Evolutionary conservation across 805 yeast species (phyloP).

Genomic region (Saccharomycopsis microspora): DNA sequence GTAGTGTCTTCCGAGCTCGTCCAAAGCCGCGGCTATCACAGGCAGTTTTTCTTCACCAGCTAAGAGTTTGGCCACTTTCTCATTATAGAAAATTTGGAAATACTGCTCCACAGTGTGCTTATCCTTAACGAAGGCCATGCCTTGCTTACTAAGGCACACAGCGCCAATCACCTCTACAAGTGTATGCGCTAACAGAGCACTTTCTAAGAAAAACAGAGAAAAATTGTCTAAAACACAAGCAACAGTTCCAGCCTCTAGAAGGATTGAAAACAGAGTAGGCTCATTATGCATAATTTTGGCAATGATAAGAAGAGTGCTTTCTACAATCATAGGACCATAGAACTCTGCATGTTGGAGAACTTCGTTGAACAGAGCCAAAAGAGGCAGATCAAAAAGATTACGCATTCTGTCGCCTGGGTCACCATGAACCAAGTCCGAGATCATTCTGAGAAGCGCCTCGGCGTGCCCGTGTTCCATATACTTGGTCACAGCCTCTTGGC

Average conservation of each 20-base stretch:
- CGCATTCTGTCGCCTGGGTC: slow-evolving; percentile 79
- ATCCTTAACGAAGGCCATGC: slow-evolving; percentile 43
- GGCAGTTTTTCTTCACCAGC: slow-evolving; percentile 41
- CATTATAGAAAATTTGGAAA: slow-evolving; percentile 39
- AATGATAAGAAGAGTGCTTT: slow-evolving; percentile 51
- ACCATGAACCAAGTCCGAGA: slow-evolving; percentile 46
- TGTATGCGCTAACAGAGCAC: slow-evolving; percentile 45
- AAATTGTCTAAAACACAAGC: slow-evolving; percentile 52
- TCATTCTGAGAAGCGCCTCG: slow-evolving; percentile 51
- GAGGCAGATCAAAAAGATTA: slow-evolving; percentile 74
- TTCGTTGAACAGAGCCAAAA: slow-evolving; percentile 48
- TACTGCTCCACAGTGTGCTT: slow-evolving; percentile 29
- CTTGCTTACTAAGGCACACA: slow-evolving; percentile 64
- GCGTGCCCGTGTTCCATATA: slow-evolving; percentile 23
- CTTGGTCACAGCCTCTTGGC: slow-evolving; percentile 30
- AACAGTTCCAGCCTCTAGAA: slow-evolving; percentile 68
- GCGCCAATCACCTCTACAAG: slow-evolving; percentile 77
- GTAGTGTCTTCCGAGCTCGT: slow-evolving; percentile 76
- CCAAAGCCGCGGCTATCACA: slow-evolving; percentile 56
- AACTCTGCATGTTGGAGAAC: slow-evolving; percentile 43
- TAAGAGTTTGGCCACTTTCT: slow-evolving; percentile 41
- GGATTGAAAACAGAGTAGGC: slow-evolving; percentile 75
- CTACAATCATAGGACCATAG: slow-evolving; percentile 58
- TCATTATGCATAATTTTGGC: slow-evolving; percentile 74
- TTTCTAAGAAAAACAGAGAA: slow-evolving; percentile 41